Percentiles rank a stretch among this genome's conserved stretches.
Conservation (phyloP, 805 yeast species). For the Candida suzukii region DNA sequence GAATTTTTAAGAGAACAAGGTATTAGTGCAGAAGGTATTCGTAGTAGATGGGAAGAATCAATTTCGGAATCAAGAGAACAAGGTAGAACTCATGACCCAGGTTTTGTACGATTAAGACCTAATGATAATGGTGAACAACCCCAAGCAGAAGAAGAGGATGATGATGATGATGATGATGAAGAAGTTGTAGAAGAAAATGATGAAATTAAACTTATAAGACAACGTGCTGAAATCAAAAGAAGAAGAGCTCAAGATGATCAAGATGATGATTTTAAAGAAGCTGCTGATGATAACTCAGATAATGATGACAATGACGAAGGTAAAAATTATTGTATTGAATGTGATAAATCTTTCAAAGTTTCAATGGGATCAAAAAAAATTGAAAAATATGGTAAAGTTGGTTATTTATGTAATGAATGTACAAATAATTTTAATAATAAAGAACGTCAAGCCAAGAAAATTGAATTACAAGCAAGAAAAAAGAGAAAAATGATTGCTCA, state of each 20-base stretch:
- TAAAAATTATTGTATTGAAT: conserved; percentile 45
- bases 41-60: conserved; percentile 32
- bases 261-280: conserved; percentile 25
- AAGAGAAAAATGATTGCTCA: conserved; percentile 75
- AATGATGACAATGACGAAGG: conserved; percentile 33
- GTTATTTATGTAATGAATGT: conserved; percentile 63
- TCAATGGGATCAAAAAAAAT: conserved; percentile 56
- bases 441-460: conserved; percentile 36
- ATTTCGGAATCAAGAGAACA: conserved; percentile 12
- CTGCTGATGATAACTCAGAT: conserved; percentile 26
- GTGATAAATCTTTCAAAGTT: conserved; percentile 51
- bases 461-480: conserved; percentile 60
- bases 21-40: conserved; percentile 73
- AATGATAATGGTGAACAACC: conserved; percentile 19
- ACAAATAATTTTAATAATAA: conserved; percentile 38
- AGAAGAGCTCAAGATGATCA: conserved; percentile 27
- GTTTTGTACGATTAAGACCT: conserved; percentile 4
- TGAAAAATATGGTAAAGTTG: conserved; percentile 42
- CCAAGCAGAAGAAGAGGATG: conserved; percentile 7
- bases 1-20: conserved; percentile 87
- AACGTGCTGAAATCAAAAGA: conserved; percentile 23
- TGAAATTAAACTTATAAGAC: conserved; percentile 12
- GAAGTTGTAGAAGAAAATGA: conserved; percentile 28
- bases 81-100: conserved; percentile 4
- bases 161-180: conserved; percentile 19